phyloP scores from a whole-genome alignment of 2,329 filamentous ascomycete species.

The Elsinoe batatas region DNA sequence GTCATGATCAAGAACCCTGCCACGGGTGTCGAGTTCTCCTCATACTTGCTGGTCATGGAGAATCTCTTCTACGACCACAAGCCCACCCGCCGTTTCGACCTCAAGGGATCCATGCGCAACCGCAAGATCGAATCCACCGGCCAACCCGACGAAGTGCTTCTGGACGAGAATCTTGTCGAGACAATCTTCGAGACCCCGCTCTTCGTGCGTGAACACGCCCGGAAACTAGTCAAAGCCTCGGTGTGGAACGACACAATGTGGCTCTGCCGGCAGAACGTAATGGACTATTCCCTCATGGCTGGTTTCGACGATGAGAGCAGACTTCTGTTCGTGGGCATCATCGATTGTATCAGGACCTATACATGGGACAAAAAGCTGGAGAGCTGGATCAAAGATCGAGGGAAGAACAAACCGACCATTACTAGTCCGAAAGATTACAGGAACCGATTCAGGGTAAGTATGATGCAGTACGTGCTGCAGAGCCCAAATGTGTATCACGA shows the following conservation, averaged over 20 bases:
- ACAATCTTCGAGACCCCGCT: conserved; percentile 96
- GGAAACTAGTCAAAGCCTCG: conserved; percentile 80
- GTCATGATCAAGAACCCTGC: conserved; percentile 91
- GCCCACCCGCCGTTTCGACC: conserved; percentile 71
- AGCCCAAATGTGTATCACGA: conserved; percentile 69
- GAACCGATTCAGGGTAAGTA: conserved; percentile 87
- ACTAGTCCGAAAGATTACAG: conserved; percentile 98
- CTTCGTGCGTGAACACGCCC: conserved; percentile 90
- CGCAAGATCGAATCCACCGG: conserved; percentile 94
- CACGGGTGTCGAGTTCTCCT: conserved; percentile 87
- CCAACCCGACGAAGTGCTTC: conserved; percentile 87
- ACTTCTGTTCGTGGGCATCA: conserved; percentile 93
- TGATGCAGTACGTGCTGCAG: conserved; percentile 79
- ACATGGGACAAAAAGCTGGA: conserved; percentile 99
- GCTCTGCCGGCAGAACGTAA: conserved; percentile 87
- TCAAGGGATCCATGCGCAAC: conserved; percentile 98
- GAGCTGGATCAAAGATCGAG: conserved; percentile 97
- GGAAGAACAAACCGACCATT: conserved; percentile 79
- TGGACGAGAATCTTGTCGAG: conserved; percentile 98
- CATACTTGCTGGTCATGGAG: conserved; percentile 91
- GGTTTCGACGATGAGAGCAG: conserved; percentile 84
- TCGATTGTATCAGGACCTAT: conserved; percentile 96
- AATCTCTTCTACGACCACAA: conserved; percentile 94
- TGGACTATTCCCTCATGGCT: conserved; percentile 99
- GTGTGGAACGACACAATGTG: conserved; percentile 98